A percentile compares a stretch with the other conserved stretches of the same genome.
phyloP scores from a whole-genome alignment of 2,329 filamentous ascomycete genomes.

The Ustulina deusta region DNA sequence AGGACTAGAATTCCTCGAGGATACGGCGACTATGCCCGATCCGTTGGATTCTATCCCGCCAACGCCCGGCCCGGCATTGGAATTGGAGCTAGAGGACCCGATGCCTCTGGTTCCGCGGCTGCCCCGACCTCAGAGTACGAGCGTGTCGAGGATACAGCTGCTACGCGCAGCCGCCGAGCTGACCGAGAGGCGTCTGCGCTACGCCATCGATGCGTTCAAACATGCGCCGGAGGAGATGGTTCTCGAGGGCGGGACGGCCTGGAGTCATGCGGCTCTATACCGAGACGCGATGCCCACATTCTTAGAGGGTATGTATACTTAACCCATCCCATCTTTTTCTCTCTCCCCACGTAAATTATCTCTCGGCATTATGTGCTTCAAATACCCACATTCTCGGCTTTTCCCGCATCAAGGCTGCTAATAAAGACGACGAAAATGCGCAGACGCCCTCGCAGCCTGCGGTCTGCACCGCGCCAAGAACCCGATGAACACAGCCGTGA shows the following conservation, averaged over 20 bases:
- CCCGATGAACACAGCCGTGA: constrained; percentile 29
- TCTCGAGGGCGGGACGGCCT: constrained; percentile 32
- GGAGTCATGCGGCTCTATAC: constrained; percentile 39
- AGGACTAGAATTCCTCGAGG: constrained; percentile 31
- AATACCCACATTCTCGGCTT: neutral
- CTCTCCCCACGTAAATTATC: neutral
- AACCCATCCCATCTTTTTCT: neutral
- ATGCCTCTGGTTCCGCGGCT: constrained; percentile 28
- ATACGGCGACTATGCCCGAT: constrained; percentile 4
- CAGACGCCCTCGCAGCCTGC: constrained; percentile 39
- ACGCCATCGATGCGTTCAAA: constrained; percentile 34
- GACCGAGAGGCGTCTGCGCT: constrained; percentile 34
- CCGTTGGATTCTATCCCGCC: constrained; percentile 13
- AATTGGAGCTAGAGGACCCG: constrained; percentile 17
- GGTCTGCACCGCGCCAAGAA: constrained; percentile 37
- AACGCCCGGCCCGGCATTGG: neutral
- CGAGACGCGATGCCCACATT: constrained; percentile 36
- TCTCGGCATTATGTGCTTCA: neutral
- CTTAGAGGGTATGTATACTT: constrained; percentile 39
- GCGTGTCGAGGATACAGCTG: constrained; percentile 22
- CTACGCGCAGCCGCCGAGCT: constrained; percentile 30
- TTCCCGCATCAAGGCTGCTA: constrained; percentile 3
- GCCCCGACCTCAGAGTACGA: constrained; percentile 1
- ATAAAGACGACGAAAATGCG: neutral
- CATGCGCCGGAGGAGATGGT: constrained; percentile 34